phyloP scores from a whole-genome alignment of 805 yeast species.

The Barnettozyma botsteinii region DNA sequence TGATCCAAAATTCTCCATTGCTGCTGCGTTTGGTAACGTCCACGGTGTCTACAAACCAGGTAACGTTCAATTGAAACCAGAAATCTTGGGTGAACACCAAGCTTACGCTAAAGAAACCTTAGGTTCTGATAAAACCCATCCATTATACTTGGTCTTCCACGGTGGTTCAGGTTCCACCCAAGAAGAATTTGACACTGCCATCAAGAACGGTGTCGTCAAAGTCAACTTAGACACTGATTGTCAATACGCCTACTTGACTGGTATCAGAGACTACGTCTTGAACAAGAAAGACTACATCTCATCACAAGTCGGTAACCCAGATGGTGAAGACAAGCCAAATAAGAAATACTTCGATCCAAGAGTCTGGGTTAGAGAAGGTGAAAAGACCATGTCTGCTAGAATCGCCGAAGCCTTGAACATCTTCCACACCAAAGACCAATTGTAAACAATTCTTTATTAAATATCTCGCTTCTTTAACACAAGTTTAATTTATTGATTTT shows the following conservation, averaged over 20 bases:
- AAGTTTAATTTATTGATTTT: neutral
- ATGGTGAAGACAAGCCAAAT: slow-evolving; percentile 98
- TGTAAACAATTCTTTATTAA: too few species aligned
- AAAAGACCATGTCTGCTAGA: slow-evolving; percentile 93
- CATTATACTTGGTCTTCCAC: slow-evolving; percentile 98
- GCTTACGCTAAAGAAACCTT: slow-evolving; percentile 69
- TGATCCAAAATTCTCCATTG: slow-evolving; percentile 97
- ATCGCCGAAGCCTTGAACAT: slow-evolving; percentile 74
- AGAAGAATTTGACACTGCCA: slow-evolving; percentile 86
- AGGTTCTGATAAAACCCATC: slow-evolving; percentile 48
- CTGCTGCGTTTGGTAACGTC: slow-evolving; percentile 99
- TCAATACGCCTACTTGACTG: slow-evolving; percentile 94
- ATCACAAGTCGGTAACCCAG: slow-evolving; percentile 97
- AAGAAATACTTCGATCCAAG: slow-evolving; percentile 99
- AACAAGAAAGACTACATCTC: slow-evolving; percentile 91
- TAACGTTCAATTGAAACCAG: slow-evolving; percentile 90
- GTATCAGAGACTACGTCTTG: slow-evolving; percentile 96
- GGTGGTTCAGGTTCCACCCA: slow-evolving; percentile 99
- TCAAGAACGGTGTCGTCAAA: slow-evolving; percentile 92
- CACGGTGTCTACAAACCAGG: slow-evolving; percentile 99
- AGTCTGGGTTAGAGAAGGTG: slow-evolving; percentile 99
- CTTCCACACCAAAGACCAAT: slow-evolving; percentile 74
- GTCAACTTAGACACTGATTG: slow-evolving; percentile 99
- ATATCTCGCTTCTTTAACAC: neutral
- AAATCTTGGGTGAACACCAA: slow-evolving; percentile 94